Base-by-base conservation (phyloP, 805 yeast genomes). In the Saccharomycopsis babjevae region DNA sequence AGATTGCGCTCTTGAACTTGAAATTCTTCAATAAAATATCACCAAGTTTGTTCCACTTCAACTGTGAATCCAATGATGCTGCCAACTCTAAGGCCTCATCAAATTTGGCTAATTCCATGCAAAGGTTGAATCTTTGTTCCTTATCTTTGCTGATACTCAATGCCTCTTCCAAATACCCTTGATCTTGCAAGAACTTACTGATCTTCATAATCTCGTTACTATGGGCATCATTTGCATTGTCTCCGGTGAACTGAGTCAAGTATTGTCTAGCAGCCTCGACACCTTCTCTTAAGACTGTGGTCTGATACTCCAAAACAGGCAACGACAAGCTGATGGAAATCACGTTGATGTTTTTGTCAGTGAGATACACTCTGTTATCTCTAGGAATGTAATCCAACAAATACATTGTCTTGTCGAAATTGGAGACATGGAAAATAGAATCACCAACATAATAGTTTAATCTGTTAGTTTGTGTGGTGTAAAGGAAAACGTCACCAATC, bases 401-500 rank as follows among this genome's bases (percentile, higher is more conserved):
- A 72, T 86, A 94, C 82, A 86, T 85, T 62, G 88, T 83, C 72
- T 85, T 89, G 70, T 94, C 97, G 69, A 88, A 92, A 76, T 94
- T 98, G 40, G 93, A 91, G 73, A 94, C 82, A 71, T 91, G 94
- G 73, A 90, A 89, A 28, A 88, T 84, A 69, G 91, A 89, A 46
- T 96, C 96, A 68, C 99, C 99, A 63, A 94, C 98, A 64, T 91
- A 82, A 72, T 94, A 94, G 75, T 92, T 93, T 70, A 94, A 79
- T 73, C 98, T 84, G 75, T 91, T 89, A 28, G 96, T 79, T 20
- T 84, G 70, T 1, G 97, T 90, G 16, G 97, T 89, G 77, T 87
- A 94, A 59, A 94, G 83, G 72, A 93, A 92, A 55, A 94, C 97
- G 76, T 94, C 98, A 66, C 98, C 99, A 68, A 92, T 91, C 91